Evolutionary conservation across 1,284 basidiomycete genomes (phyloP).

Genomic region (Heterobasidion parviporum): DNA sequence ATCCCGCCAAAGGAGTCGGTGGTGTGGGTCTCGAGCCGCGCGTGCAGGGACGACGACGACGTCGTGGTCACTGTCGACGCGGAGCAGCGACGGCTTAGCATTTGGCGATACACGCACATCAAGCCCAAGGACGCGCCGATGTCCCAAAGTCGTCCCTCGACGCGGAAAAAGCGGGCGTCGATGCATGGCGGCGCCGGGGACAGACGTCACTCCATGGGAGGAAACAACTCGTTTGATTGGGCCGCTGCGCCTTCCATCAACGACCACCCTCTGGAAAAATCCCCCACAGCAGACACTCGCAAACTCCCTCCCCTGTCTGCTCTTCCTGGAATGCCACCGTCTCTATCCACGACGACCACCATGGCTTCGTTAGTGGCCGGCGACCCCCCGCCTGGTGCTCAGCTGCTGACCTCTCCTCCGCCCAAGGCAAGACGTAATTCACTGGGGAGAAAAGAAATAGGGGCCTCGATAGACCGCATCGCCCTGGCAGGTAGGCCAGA

Average conservation of each 20-base stretch:
- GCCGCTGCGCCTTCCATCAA: constrained; percentile 8
- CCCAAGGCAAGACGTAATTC: constrained; percentile 29
- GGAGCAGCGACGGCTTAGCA: constrained; percentile 39
- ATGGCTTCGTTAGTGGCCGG: constrained; percentile 41
- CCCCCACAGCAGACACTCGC: constrained; percentile 10
- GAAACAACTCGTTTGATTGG: constrained; percentile 9
- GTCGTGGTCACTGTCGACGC: constrained; percentile 51
- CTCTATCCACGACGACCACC: constrained; percentile 37
- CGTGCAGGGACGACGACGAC: constrained; percentile 35
- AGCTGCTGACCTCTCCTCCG: constrained; percentile 11
- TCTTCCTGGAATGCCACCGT: constrained; percentile 19
- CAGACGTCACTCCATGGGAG: constrained; percentile 5
- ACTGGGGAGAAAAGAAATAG: constrained; percentile 47
- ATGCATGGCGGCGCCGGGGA: constrained; percentile 8
- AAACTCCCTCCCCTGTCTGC: constrained; percentile 14
- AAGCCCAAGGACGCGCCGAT: constrained; percentile 44
- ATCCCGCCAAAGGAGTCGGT: constrained; percentile 55
- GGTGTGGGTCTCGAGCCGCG: constrained; percentile 46
- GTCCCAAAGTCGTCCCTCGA: constrained; percentile 14
- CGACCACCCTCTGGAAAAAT: constrained; percentile 10
- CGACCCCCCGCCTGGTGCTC: constrained; percentile 16
- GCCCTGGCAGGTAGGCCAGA: constrained; percentile 38
- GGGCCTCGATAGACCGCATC: constrained; percentile 57
- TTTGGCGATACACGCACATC: constrained; percentile 69
- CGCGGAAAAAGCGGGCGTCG: constrained; percentile 11